A percentile compares a stretch with the other conserved stretches of the same genome.
Evolutionary conservation across 345 rosid species (phyloP).

Genomic region (Citrus medica): DNA sequence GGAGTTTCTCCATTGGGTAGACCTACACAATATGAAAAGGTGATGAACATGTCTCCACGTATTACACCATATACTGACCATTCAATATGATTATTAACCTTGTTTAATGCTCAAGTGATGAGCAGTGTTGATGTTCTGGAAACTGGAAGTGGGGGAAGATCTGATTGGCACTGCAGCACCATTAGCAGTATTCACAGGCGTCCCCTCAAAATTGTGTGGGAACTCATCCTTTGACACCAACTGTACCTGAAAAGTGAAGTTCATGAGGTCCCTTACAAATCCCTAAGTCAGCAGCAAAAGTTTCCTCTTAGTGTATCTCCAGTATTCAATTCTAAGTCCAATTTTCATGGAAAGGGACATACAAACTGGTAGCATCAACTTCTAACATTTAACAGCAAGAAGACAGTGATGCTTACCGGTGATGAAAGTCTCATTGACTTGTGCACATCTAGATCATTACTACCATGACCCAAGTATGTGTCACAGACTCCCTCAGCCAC

Average conservation of each 20-base stretch:
- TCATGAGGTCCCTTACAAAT: background rate
- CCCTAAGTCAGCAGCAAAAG: background rate
- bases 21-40: slow-evolving; percentile 33
- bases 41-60: slow-evolving; percentile 6
- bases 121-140: slow-evolving; percentile 14
- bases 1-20: slow-evolving; percentile 33
- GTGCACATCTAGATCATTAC: slow-evolving; percentile 26
- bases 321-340: background rate
- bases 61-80: slow-evolving; percentile 9
- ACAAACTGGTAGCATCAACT: background rate
- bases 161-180: slow-evolving; percentile 24
- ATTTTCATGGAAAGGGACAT: background rate
- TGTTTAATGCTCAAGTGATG: slow-evolving; percentile 34
- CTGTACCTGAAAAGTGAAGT: slow-evolving; percentile 39
- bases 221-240: slow-evolving; percentile 29
- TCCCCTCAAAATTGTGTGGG: slow-evolving; percentile 31
- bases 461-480: slow-evolving; percentile 25
- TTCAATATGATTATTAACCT: slow-evolving; percentile 39
- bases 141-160: slow-evolving; percentile 24
- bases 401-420: slow-evolving; percentile 30
- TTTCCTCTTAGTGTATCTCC: background rate
- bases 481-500: slow-evolving; percentile 30
- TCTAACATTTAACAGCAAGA: slow-evolving; percentile 10
- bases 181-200: slow-evolving; percentile 20
- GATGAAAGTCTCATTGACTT: slow-evolving; percentile 11